These are phyloP conservation scores for Podosphaera aphanis DNA, from an alignment of 2,329 filamentous ascomycete genomes.

Conservation along the genomic window DNA sequence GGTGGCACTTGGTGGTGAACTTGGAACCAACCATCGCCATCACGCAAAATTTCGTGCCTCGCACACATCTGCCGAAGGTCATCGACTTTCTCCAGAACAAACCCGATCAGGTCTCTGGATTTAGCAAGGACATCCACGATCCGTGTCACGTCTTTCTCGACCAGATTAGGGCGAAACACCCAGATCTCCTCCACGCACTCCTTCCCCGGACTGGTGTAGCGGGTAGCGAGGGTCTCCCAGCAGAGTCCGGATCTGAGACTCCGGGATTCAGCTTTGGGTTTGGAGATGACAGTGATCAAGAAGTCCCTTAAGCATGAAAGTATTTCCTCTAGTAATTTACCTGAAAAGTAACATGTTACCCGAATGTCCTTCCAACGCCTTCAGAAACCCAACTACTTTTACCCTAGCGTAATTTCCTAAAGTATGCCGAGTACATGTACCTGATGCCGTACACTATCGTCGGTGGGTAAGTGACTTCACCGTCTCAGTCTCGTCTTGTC, in stretches of 20 bases:
- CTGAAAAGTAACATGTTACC: too few relatives aligned
- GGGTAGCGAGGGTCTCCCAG: neutral
- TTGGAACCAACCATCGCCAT: constrained; percentile 64
- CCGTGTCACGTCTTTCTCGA: constrained; percentile 55
- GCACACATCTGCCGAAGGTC: constrained; percentile 45
- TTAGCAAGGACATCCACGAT: constrained; percentile 45
- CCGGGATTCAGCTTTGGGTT: constrained; percentile 41
- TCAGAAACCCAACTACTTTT: too few relatives aligned
- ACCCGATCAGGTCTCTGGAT: constrained; percentile 69
- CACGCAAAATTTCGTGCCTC: constrained; percentile 86
- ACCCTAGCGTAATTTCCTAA: too few relatives aligned
- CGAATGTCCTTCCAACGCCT: too few relatives aligned
- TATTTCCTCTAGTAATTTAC: neutral
- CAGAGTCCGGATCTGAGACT: constrained; percentile 6
- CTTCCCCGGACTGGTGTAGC: constrained; percentile 19
- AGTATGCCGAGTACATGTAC: too few relatives aligned
- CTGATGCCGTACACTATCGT: too few relatives aligned
- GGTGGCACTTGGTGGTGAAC: constrained; percentile 94
- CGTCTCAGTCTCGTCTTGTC: too few relatives aligned
- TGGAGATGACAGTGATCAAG: constrained; percentile 29
- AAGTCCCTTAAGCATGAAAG: constrained; percentile 16
- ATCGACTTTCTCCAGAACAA: constrained; percentile 63
- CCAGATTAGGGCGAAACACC: constrained; percentile 36
- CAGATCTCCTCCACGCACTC: constrained; percentile 44
- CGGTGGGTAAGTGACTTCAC: too few relatives aligned